A percentile compares a stretch with the other conserved stretches of the same genome.
Evolutionary conservation across 2,329 filamentous ascomycete genomes (phyloP).

Genomic region (Pseudogymnoascus sp.): DNA sequence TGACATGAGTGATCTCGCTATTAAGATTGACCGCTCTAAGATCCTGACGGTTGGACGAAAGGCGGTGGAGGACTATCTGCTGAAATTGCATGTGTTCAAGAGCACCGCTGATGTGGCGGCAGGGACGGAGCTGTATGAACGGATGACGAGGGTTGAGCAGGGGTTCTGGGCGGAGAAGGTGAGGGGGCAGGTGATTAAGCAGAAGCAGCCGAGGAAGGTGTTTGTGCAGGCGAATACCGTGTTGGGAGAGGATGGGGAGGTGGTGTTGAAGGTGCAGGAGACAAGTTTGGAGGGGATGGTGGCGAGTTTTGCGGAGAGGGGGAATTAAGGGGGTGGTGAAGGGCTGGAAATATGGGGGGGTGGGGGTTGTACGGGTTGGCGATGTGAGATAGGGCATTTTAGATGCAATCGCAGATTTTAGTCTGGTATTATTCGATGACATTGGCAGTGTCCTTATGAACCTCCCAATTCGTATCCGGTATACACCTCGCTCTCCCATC

Average conservation of each 20-base stretch:
- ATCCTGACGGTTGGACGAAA: conserved; percentile 76
- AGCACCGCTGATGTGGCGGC: conserved; percentile 73
- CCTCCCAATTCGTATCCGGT: neutral
- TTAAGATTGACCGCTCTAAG: conserved; percentile 76
- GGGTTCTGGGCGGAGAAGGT: conserved; percentile 80
- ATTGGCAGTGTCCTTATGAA: neutral
- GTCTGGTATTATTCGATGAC: neutral
- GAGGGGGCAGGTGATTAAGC: conserved; percentile 64
- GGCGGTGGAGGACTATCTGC: conserved; percentile 76
- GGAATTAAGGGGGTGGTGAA: neutral
- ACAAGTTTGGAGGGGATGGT: conserved; percentile 73
- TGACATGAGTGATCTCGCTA: conserved; percentile 71
- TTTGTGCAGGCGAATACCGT: conserved; percentile 92
- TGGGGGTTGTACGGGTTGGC: neutral
- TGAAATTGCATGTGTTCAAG: conserved; percentile 91
- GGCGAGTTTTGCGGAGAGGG: conserved; percentile 66
- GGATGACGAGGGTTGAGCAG: conserved; percentile 73
- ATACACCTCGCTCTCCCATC: neutral
- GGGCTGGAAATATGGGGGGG: no score
- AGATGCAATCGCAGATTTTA: neutral
- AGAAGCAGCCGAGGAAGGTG: conserved; percentile 79
- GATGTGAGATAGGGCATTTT: neutral
- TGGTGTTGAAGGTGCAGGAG: conserved; percentile 79
- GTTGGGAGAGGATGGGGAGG: conserved; percentile 60
- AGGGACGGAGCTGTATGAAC: conserved; percentile 72